Evolutionary conservation across 352 stramenopile species (phyloP).

Genomic region (Sclerospora graminicola): DNA sequence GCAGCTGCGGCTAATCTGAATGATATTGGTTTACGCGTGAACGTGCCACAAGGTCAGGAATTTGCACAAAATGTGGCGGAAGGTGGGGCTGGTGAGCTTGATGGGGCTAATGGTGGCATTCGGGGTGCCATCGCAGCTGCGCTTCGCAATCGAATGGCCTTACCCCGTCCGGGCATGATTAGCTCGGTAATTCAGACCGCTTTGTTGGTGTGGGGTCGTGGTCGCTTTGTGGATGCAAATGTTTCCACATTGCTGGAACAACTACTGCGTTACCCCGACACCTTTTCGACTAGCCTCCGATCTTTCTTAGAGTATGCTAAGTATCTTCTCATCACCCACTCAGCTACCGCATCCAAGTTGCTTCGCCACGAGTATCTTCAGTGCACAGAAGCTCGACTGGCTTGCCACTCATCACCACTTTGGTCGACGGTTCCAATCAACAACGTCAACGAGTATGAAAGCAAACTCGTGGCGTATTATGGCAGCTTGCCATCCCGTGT

Average conservation of each 20-base stretch:
- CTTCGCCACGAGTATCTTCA: conserved; percentile 47
- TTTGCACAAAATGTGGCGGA: conserved; percentile 4
- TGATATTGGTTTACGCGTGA: conserved; percentile 5
- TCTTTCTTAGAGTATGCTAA: conserved; percentile 62
- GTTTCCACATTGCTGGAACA: conserved; percentile 21
- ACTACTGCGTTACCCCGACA: conserved; percentile 20
- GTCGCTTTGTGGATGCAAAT: conserved; percentile 30
- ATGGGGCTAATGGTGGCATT: conserved; percentile 3
- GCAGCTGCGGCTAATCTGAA: conserved; percentile 10
- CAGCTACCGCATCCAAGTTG: conserved; percentile 26
- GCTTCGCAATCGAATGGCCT: conserved; percentile 12
- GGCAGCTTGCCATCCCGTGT: conserved; percentile 14
- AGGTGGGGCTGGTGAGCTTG: background rate
- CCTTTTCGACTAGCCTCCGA: conserved; percentile 31
- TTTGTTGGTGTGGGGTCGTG: conserved; percentile 27
- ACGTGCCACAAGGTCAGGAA: conserved; percentile 10
- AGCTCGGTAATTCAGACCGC: conserved; percentile 31
- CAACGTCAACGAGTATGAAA: conserved; percentile 30
- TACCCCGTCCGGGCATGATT: conserved; percentile 18
- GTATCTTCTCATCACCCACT: conserved; percentile 35
- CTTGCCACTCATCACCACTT: conserved; percentile 1
- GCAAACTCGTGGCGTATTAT: conserved; percentile 31
- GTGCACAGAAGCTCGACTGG: conserved; percentile 8
- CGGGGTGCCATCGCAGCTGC: conserved; percentile 1
- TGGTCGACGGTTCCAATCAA: conserved; percentile 11